phyloP scores from a whole-genome alignment of 495 filamentous ascomycete genomes.

The Podospora australis region DNA sequence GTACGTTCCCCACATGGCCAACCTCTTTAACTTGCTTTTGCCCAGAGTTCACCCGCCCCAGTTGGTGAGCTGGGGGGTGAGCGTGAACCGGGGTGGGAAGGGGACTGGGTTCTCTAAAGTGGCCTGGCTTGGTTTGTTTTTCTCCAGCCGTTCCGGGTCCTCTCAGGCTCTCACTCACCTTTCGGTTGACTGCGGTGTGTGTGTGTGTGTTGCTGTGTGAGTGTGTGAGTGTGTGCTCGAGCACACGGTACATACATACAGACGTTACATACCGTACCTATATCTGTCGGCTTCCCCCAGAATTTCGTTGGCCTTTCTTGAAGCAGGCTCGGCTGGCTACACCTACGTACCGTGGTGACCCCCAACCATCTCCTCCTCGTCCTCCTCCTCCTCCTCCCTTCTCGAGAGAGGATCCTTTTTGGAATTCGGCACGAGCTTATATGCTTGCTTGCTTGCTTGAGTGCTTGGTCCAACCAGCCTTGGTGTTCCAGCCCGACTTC shows the following conservation, averaged over 20 bases:
- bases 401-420: constrained; percentile 2
- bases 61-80: background rate
- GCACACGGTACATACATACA: constrained; percentile 12
- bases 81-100: background rate
- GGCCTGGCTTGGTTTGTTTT: background rate
- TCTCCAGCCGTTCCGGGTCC: background rate
- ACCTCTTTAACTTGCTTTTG: background rate
- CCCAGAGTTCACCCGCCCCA: background rate
- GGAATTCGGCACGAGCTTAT: background rate
- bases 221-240: constrained; percentile 8
- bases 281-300: constrained; percentile 18
- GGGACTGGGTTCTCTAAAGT: background rate
- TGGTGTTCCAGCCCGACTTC: background rate
- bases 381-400: background rate
- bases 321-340: constrained; percentile 13
- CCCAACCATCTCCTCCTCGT: background rate
- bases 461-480: too few species aligned
- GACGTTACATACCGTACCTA: too few species aligned
- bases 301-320: constrained; percentile 6
- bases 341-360: constrained; percentile 12
- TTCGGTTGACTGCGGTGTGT: too few species aligned
- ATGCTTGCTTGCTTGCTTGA: too few species aligned
- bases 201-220: background rate
- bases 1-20: background rate
- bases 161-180: too few species aligned